A percentile compares a stretch with the other conserved stretches of the same genome.
Conservation (phyloP, 331 rosid species). For the Malus hybrid region DNA sequence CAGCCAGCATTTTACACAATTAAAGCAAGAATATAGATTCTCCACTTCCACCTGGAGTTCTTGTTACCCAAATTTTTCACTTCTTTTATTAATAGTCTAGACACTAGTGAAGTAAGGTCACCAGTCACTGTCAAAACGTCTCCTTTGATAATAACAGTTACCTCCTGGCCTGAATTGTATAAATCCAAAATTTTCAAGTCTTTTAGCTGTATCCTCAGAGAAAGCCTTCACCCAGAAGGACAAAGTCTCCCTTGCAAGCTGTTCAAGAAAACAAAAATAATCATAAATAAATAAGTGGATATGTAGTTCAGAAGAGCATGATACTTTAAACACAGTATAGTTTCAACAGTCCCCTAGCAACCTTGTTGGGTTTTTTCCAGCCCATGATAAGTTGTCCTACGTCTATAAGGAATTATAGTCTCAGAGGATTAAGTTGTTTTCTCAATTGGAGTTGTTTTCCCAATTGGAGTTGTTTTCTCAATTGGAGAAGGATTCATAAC, state of each 20-base stretch:
- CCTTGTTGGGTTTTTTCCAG: no score
- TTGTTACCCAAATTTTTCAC: background rate
- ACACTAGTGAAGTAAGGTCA: background rate
- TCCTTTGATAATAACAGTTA: slow-evolving; percentile 12
- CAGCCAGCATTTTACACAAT: background rate
- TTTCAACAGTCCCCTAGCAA: background rate
- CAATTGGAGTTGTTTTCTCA: no score
- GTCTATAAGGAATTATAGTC: no score
- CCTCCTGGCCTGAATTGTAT: slow-evolving; percentile 99
- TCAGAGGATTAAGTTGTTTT: no score
- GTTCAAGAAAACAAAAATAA: slow-evolving; percentile 11
- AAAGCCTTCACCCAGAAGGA: slow-evolving; percentile 99
- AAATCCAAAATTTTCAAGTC: slow-evolving; percentile 97
- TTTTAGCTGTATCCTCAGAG: slow-evolving; percentile 97
- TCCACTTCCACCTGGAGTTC: no score
- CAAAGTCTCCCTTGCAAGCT: slow-evolving; percentile 96
- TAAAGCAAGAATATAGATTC: background rate
- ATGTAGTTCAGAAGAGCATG: background rate
- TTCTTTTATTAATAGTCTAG: background rate
- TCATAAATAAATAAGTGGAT: background rate
- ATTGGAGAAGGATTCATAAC: no score
- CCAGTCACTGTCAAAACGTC: background rate
- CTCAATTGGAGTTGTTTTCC: no score
- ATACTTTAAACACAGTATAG: background rate
- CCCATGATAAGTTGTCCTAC: no score